These are phyloP conservation scores for Penicillium waksmanii DNA, from an alignment of 495 filamentous ascomycete species.

Conservation along the genomic window DNA sequence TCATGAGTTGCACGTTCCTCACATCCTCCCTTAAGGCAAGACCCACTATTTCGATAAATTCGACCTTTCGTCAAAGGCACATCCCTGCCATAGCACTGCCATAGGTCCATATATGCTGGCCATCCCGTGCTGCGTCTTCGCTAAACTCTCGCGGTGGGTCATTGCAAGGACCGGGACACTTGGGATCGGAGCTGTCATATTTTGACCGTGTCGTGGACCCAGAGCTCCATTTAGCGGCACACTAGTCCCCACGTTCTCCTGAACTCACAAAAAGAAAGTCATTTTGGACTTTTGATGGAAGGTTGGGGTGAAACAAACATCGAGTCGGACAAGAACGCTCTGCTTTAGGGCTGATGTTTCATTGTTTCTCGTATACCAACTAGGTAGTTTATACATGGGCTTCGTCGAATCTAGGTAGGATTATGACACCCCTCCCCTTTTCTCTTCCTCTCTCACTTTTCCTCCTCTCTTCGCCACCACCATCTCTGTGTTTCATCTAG, in stretches of 20 bases:
- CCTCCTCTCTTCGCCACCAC: constrained; percentile 1
- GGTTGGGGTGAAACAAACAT: background rate
- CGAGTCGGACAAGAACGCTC: constrained; percentile 2
- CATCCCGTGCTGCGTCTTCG: constrained; percentile 19
- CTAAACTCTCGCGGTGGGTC: constrained; percentile 17
- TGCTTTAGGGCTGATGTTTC: background rate
- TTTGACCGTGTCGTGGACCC: constrained; percentile 27
- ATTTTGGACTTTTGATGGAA: background rate
- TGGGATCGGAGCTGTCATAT: constrained; percentile 48
- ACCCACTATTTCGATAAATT: background rate
- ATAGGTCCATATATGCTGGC: background rate
- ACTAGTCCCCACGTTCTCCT: constrained; percentile 32
- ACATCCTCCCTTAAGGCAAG: background rate
- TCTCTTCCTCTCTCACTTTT: background rate
- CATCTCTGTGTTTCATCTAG: constrained; percentile 4
- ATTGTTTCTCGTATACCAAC: background rate
- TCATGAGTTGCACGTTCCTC: constrained; percentile 23
- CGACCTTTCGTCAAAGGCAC: constrained; percentile 2
- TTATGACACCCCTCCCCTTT: background rate
- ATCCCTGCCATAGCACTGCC: constrained; percentile 3
- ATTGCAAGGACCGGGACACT: background rate
- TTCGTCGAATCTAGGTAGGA: background rate
- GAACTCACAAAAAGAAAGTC: background rate
- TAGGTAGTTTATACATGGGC: no score
- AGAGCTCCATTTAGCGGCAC: constrained; percentile 19